phyloP scores from a whole-genome alignment of 2,329 filamentous ascomycete genomes.

The Polytolypa hystricis region DNA sequence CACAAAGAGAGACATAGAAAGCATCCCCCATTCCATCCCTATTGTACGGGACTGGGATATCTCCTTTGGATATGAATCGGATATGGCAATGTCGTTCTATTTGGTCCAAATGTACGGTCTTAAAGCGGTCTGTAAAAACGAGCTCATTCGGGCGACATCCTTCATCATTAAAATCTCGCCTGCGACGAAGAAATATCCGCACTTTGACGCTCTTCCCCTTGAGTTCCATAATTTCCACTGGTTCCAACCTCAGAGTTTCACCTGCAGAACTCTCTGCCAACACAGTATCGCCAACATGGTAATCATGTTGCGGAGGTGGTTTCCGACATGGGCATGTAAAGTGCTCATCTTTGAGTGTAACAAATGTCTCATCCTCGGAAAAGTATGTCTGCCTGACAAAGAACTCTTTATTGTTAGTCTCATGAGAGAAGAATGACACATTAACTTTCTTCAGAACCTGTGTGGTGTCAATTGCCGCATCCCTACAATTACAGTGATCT shows the following conservation, averaged over 20 bases:
- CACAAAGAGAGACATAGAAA: conserved; percentile 49
- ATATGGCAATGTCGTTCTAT: conserved; percentile 51
- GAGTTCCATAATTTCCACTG: conserved; percentile 46
- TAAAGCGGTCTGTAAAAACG: conserved; percentile 35
- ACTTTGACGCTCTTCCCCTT: conserved; percentile 29
- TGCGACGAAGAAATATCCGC: conserved; percentile 44
- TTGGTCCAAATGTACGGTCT: conserved; percentile 25
- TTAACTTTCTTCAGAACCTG: conserved; percentile 48
- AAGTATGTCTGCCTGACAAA: conserved; percentile 64
- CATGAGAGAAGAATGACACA: conserved; percentile 46
- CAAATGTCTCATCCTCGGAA: conserved; percentile 49
- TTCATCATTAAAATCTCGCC: conserved; percentile 29
- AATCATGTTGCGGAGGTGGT: conserved; percentile 16
- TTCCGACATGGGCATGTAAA: conserved; percentile 39
- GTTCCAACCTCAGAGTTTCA: conserved; percentile 39
- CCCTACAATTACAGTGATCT: conserved; percentile 60
- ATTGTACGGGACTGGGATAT: conserved; percentile 53
- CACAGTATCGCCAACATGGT: conserved; percentile 49
- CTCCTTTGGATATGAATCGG: conserved; percentile 37
- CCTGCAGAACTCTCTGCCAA: conserved; percentile 31
- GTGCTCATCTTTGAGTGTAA: conserved; percentile 46
- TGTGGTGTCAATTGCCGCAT: conserved; percentile 40
- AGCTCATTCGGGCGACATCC: conserved; percentile 42
- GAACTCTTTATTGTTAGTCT: conserved; percentile 38
- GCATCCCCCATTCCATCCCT: conserved; percentile 53